Conservation (phyloP, 2,329 filamentous ascomycete species). For the Graphilbum ipis-grandicollis region DNA sequence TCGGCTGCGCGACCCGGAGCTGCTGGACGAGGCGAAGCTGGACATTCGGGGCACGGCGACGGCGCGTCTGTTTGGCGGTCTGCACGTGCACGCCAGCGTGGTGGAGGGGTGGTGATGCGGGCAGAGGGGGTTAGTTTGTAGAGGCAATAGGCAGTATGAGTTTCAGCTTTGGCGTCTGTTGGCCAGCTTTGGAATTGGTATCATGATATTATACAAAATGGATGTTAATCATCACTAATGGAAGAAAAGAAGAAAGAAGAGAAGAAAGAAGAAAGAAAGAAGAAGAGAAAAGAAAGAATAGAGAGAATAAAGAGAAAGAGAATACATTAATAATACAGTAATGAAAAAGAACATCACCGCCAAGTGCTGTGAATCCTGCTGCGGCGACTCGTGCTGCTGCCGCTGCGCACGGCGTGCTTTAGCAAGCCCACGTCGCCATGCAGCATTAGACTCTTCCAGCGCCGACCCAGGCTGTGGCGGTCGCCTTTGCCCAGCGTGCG, state of each 20-base stretch:
- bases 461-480: conserved; percentile 33
- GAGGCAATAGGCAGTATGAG: too few relatives aligned
- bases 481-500: conserved; percentile 44
- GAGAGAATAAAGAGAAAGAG: not conserved
- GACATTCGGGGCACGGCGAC: conserved; percentile 56
- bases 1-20: conserved; percentile 34
- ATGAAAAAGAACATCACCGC: conserved; percentile 20
- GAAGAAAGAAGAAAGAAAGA: too few relatives aligned
- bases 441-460: conserved; percentile 47
- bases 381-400: conserved; percentile 22
- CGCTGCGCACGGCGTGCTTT: not conserved
- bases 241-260: too few relatives aligned
- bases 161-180: too few relatives aligned
- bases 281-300: not conserved
- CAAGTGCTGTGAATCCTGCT: conserved; percentile 36
- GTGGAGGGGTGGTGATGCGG: conserved; percentile 46
- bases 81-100: conserved; percentile 49
- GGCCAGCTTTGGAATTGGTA: too few relatives aligned
- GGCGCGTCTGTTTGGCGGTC: conserved; percentile 51
- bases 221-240: too few relatives aligned
- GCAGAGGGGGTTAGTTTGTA: too few relatives aligned
- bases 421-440: conserved; percentile 39
- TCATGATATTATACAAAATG: too few relatives aligned
- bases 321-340: too few relatives aligned
- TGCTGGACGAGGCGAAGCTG: conserved; percentile 49